These are phyloP conservation scores for Alternaria sp. DNA, from an alignment of 2,329 filamentous ascomycete species.

Conservation along the genomic window DNA sequence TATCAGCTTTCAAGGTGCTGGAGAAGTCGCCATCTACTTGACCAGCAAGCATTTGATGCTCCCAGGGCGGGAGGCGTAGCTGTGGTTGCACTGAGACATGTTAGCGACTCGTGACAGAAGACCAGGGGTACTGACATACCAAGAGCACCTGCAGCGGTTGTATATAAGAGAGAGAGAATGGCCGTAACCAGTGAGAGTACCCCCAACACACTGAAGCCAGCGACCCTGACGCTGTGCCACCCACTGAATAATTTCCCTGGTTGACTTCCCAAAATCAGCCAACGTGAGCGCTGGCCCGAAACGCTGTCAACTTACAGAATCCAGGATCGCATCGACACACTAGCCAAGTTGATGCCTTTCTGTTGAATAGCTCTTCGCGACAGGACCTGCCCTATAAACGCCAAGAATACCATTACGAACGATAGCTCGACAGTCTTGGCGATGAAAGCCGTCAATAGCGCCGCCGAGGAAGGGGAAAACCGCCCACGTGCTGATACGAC, in stretches of 20 bases:
- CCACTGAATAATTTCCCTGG: constrained; percentile 73
- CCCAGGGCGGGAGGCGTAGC: constrained; percentile 8
- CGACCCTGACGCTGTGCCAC: constrained; percentile 66
- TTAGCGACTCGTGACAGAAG: not conserved
- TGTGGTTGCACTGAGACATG: constrained; percentile 5
- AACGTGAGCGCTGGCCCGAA: not conserved
- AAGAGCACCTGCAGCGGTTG: constrained; percentile 11
- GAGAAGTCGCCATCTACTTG: constrained; percentile 9
- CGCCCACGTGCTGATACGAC: constrained; percentile 57
- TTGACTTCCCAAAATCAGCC: constrained; percentile 23
- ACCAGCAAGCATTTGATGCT: not conserved
- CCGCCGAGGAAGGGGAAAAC: constrained; percentile 66
- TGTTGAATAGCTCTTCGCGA: constrained; percentile 16
- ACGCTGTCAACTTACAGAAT: constrained; percentile 5
- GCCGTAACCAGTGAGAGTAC: constrained; percentile 57
- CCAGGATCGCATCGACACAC: constrained; percentile 9
- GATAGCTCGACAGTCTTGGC: constrained; percentile 77
- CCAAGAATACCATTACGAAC: constrained; percentile 75
- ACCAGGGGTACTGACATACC: not conserved
- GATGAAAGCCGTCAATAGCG: constrained; percentile 66
- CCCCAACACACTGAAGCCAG: constrained; percentile 66
- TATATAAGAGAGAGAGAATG: constrained; percentile 6
- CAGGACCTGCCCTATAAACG: constrained; percentile 73
- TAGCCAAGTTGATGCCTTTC: constrained; percentile 7
- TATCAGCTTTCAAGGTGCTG: not conserved